phyloP scores from a whole-genome alignment of 352 stramenopile species.

The Thalassiosira mediterranea region DNA sequence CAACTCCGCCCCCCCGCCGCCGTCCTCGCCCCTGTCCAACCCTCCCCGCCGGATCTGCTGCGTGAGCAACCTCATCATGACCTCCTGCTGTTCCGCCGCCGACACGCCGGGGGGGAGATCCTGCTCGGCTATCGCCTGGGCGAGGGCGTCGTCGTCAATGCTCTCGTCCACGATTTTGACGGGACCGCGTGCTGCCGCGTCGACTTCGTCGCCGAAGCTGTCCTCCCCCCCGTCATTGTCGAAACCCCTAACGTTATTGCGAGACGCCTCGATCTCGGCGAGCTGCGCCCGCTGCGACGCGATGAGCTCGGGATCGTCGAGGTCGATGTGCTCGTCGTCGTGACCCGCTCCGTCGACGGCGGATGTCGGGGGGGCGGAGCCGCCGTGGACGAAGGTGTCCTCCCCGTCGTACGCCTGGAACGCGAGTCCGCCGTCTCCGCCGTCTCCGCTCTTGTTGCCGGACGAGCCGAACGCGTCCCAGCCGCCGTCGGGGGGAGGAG shows the following conservation, averaged over 20 bases:
- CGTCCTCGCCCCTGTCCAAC: conserved; percentile 15
- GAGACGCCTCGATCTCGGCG: not conserved
- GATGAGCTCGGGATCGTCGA: not conserved
- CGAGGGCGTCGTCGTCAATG: conserved; percentile 36
- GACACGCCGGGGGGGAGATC: conserved; percentile 43
- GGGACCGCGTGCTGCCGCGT: not conserved
- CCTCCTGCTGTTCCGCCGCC: conserved; percentile 44
- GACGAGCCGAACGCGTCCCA: no score
- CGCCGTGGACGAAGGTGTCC: no score
- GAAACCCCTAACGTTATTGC: no score
- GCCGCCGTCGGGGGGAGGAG: no score
- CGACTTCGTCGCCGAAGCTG: no score
- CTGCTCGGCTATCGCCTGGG: conserved; percentile 48
- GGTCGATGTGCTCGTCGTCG: not conserved
- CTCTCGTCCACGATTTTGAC: not conserved
- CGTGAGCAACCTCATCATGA: conserved; percentile 57
- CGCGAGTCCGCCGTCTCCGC: no score
- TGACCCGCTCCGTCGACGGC: no score
- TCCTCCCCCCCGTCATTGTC: no score
- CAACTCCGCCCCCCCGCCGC: conserved; percentile 30
- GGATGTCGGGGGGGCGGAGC: no score
- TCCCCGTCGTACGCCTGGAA: no score
- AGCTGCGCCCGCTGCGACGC: not conserved
- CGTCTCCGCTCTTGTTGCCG: no score
- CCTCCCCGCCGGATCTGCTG: conserved; percentile 38